phyloP scores from a whole-genome alignment of 352 stramenopile genomes.

The Poterioochromonas sp. region DNA sequence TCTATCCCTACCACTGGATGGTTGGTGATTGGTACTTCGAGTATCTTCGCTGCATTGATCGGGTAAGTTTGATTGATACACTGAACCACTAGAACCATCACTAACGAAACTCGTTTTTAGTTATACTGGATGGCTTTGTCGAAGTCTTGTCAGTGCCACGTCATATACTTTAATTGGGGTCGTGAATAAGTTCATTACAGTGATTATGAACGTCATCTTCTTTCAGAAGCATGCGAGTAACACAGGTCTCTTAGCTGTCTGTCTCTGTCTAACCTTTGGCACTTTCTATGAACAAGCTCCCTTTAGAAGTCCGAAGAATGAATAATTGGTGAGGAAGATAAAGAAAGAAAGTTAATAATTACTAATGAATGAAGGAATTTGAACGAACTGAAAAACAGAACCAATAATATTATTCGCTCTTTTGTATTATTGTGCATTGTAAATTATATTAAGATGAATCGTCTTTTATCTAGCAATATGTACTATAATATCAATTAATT shows the following conservation, averaged over 20 bases:
- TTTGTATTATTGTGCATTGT: too few relatives aligned
- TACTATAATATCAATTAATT: not conserved
- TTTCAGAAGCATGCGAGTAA: not conserved
- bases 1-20: not conserved
- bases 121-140: not conserved
- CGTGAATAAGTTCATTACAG: not conserved
- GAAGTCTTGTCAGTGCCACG: not conserved
- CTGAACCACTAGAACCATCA: not conserved
- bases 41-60: not conserved
- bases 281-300: too few relatives aligned
- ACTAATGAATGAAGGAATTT: not conserved
- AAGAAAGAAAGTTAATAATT: too few relatives aligned
- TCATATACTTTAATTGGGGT: not conserved
- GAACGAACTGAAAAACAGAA: too few relatives aligned
- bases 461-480: too few relatives aligned
- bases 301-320: too few relatives aligned
- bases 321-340: too few relatives aligned
- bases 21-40: not conserved
- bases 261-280: not conserved
- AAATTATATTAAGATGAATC: too few relatives aligned
- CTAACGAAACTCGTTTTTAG: slow-evolving; percentile 25
- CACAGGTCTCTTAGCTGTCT: not conserved
- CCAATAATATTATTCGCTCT: too few relatives aligned
- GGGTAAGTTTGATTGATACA: not conserved
- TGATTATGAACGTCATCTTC: not conserved